Base-by-base conservation (phyloP, 2,329 filamentous ascomycete genomes). In the Diaporthe sp. region DNA sequence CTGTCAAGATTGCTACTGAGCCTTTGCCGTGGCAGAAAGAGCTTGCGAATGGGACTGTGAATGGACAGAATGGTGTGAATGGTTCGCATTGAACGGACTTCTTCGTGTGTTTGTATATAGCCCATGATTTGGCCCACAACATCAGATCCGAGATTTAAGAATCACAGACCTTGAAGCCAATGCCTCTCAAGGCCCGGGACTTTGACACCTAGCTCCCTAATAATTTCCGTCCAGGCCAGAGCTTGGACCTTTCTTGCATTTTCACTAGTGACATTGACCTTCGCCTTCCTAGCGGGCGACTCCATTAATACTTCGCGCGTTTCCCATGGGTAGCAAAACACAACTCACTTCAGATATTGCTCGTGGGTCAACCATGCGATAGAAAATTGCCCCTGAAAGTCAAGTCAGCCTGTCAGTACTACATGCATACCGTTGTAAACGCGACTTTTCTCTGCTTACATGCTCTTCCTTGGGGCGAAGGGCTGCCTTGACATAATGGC, bases 21-120 rank as follows among this genome's bases (percentile, higher is more conserved):
- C 83, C 83, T 9, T 72, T 86, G 73, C 82, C 83, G 7, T 86
- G 84, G 84, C 84, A 86, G 78, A 74, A 74, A 17, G 55, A 73
- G 22, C 30, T 75, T n/a, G 70, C 58, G 8, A 40, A 45, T 58
- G 54, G 52, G 10, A 52, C 25, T 9, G 22, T 10, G 17, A 73
- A 71, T 7, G 72, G 73, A 28, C 47, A 42, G 5, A 58, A 73
- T n/a, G 69, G 69, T 17, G 64, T 45, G 12, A 76, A 75, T 38
- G 69, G 45, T 1, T 22, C 42, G 17, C 30, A 61, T 52, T 60
- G 5, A 50, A 38, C 4, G 10, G 1, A 9, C 8, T 42, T 1
- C 30, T 0, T 15, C 13, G n/a, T 42, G 13, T 5, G 22, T 30
- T 30, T 40, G n/a, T 57, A 19, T 15, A 33, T n/a, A 52, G 3